Evolutionary conservation across 2,329 filamentous ascomycete genomes (phyloP), one percentile per base, ranked within the genome.

Genomic region (Colletotrichum sp.): DNA sequence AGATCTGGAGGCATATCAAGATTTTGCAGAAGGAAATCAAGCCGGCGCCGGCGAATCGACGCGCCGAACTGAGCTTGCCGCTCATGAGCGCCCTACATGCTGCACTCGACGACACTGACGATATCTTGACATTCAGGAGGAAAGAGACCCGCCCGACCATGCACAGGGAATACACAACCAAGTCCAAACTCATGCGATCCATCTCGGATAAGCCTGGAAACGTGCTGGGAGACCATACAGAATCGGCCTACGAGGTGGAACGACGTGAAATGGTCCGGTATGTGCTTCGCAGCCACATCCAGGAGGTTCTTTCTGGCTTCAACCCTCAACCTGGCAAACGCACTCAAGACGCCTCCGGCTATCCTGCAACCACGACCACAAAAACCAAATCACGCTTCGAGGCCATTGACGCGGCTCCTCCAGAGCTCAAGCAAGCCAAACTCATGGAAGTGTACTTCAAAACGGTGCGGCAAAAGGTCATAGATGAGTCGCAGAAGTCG

Each of bases 401-500:
- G 36, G 86, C 89, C 13, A 87, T 92, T 39, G 84, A 87, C 71
- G 82, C 85, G 12, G 87, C 87, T 0, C 83, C 85, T 15, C 87
- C 89, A 0, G 89, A 90, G 30, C 85, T 88, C 18, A 86, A 89
- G 39, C 89, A 91, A 76, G 81, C 85, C 26, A 84, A 84, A 13
- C 85, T 92, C n/a, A 87, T 92, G 84, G 82, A 86, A 4, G 86
- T 90, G 3, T 92, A 92, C 79, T 91, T 91, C 77, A 77, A 84
- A 13, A 79, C 83, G 1, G 84, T 92, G 16, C 84, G 86, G 7
- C 82, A 78, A 4, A 80, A 81, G 5, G 88, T 90, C 3, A 81
- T 87, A 13, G 78, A 80, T 8, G 80, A 82, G 12, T 84, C 86
- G 6, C 77, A 80, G 15, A 44, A 77, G 75, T 82, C 81, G 15